phyloP scores from a whole-genome alignment of 306 rosid species.

The Lupinus albus region DNA sequence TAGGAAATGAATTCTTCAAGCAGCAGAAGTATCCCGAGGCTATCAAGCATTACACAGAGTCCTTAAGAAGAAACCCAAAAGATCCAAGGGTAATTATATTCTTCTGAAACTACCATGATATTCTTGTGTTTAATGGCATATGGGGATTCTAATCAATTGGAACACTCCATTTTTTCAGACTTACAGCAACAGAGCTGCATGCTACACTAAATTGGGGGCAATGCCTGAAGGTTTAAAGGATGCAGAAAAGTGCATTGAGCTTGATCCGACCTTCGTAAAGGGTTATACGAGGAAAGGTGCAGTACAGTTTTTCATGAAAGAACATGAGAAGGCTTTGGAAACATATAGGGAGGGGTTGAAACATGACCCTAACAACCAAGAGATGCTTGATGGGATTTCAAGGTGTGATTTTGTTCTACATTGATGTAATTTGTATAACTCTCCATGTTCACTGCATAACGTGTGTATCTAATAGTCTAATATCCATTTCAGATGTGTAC shows the following conservation, averaged over 20 bases:
- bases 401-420: constrained; percentile 49
- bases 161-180: constrained; percentile 52
- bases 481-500: constrained; percentile 67
- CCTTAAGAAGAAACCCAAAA: constrained; percentile 78
- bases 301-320: constrained; percentile 91
- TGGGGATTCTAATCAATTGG: constrained; percentile 1
- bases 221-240: constrained; percentile 97
- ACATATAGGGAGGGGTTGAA: constrained; percentile 89
- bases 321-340: constrained; percentile 92
- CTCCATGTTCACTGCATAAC: neutral
- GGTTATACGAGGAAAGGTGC: constrained; percentile 96
- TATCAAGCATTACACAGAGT: constrained; percentile 78
- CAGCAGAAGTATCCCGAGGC: constrained; percentile 93
- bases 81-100: constrained; percentile 68
- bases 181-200: constrained; percentile 93
- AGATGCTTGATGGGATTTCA: constrained; percentile 81
- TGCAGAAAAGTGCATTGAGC: constrained; percentile 95
- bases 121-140: constrained; percentile 1
- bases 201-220: constrained; percentile 93
- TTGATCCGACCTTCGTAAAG: constrained; percentile 85
- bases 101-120: neutral
- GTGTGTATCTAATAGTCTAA: neutral
- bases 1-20: constrained; percentile 90
- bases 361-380: constrained; percentile 78
- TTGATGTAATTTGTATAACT: neutral